These are phyloP conservation scores for Fonsecaea monophora DNA, from an alignment of 2,329 filamentous ascomycete genomes.

Conservation along the genomic window DNA sequence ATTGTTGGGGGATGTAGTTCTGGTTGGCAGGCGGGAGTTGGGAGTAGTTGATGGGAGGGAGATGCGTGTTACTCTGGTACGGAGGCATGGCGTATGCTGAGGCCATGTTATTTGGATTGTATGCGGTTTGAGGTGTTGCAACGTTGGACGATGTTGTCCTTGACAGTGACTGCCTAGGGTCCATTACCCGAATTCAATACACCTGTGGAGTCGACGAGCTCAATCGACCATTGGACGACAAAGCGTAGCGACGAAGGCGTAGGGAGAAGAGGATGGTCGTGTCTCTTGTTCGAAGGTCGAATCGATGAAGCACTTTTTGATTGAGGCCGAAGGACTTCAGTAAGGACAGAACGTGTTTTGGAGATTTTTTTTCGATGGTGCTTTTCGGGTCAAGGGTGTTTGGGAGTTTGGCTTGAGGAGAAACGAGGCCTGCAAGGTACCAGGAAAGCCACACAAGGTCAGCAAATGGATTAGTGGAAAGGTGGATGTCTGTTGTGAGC, in stretches of 20 bases:
- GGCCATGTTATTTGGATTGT: slow-evolving; percentile 50
- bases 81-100: slow-evolving; percentile 51
- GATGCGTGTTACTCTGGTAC: slow-evolving; percentile 55
- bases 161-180: slow-evolving; percentile 41
- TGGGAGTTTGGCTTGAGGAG: slow-evolving; percentile 1
- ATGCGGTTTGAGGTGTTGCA: slow-evolving; percentile 49
- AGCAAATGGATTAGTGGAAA: slow-evolving; percentile 27
- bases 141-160: slow-evolving; percentile 51
- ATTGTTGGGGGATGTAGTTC: slow-evolving; percentile 40
- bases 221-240: slow-evolving; percentile 36
- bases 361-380: slow-evolving; percentile 19
- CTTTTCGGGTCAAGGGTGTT: slow-evolving; percentile 7
- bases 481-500: slow-evolving; percentile 7
- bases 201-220: slow-evolving; percentile 31
- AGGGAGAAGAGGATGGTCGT: slow-evolving; percentile 14
- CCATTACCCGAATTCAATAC: slow-evolving; percentile 38
- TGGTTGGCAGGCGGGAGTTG: slow-evolving; percentile 50
- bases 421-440: slow-evolving; percentile 33
- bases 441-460: slow-evolving; percentile 26
- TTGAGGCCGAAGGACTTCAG: slow-evolving; percentile 27
- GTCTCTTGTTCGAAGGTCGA: neutral
- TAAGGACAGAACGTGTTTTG: slow-evolving; percentile 34
- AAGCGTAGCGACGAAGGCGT: slow-evolving; percentile 11
- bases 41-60: slow-evolving; percentile 56
- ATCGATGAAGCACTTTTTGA: slow-evolving; percentile 3